Base-by-base conservation (phyloP, 192 early-diverging fungal genomes). In the Backusella sp. region DNA sequence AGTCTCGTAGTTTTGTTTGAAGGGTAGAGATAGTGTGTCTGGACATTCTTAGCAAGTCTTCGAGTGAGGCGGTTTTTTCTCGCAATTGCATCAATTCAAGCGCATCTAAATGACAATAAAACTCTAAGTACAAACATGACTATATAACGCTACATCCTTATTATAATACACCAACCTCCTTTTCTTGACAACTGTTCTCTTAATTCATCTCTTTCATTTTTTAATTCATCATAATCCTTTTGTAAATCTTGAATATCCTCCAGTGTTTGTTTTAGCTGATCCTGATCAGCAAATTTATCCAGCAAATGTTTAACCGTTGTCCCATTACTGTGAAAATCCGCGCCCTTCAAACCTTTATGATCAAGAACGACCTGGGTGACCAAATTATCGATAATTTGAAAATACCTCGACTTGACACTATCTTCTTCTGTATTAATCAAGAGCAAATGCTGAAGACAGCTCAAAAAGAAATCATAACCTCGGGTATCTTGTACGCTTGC, bases 361-460 rank as follows among this genome's bases (percentile, higher is more conserved):
- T 95, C 93, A 70, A 93, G 85, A 21, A 95, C 93, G 7, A 95
- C 88, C 68, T 95, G 91, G 1, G 92, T 90, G 28, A 92, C 85
- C n/a, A 93, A 85, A 42, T 90, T 86, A 77, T 95, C 92, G 56
- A 95, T 88, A 15, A 95, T 84, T 74, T 93, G 93, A 74, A 91
- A 91, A 77, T 95, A 95, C 19, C 91, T 86, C 52, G 84, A 82
- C 82, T 84, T 86, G 30, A 87, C 83, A 34, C 86, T 86, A 12
- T 85, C 88, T 78, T 92, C 93, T 42, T 92, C 93, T 8, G 56
- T 62, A 42, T 90, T 87, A 68, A 94, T 85, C 8, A 93, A 80
- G 35, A 93, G 75, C 76, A 94, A 83, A 67, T 93, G 91, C 77
- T 94, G 93, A 53, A 94, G 75, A 14, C 91, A 87, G 0, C 92